These are phyloP conservation scores for Carex sylvatica DNA, from an alignment of 202 grass and related monocot genomes.

Conservation along the genomic window DNA sequence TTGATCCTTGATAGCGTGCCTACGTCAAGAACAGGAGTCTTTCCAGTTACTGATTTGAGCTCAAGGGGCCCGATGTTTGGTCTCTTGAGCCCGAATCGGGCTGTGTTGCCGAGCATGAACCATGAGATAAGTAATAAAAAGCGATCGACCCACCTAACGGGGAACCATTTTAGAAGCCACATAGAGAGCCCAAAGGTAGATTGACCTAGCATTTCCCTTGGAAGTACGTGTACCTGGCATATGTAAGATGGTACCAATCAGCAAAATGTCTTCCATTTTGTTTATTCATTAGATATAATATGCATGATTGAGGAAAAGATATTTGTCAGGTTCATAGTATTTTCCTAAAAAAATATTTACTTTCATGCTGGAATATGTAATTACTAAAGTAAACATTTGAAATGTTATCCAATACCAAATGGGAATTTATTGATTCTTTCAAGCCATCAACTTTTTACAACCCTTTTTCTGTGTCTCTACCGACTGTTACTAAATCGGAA, in stretches of 20 bases:
- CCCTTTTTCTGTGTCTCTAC: background rate
- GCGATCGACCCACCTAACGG: slow-evolving; percentile 62
- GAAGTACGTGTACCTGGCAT: slow-evolving; percentile 92
- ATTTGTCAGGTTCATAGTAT: background rate
- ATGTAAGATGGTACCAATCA: slow-evolving; percentile 34
- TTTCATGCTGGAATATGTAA: background rate
- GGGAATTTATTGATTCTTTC: background rate
- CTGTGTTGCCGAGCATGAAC: slow-evolving; percentile 72
- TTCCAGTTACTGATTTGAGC: slow-evolving; percentile 85
- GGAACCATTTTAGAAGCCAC: slow-evolving; percentile 84
- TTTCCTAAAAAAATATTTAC: background rate
- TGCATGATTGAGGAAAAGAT: background rate
- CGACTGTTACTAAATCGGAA: slow-evolving; percentile 21
- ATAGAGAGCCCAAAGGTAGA: slow-evolving; percentile 89
- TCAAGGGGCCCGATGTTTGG: slow-evolving; percentile 74
- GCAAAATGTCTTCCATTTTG: slow-evolving; percentile 28
- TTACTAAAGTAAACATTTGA: slow-evolving; percentile 8
- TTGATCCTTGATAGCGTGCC: slow-evolving; percentile 89
- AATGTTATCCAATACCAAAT: slow-evolving; percentile 4
- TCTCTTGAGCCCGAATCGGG: slow-evolving; percentile 63
- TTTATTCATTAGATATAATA: slow-evolving; percentile 10
- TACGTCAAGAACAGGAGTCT: slow-evolving; percentile 94
- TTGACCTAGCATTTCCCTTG: slow-evolving; percentile 83
- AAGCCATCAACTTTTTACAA: background rate
- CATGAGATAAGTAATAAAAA: slow-evolving; percentile 58